These are phyloP conservation scores for Syzygium syzygioides DNA, from an alignment of 441 rosid species.

Conservation along the genomic window DNA sequence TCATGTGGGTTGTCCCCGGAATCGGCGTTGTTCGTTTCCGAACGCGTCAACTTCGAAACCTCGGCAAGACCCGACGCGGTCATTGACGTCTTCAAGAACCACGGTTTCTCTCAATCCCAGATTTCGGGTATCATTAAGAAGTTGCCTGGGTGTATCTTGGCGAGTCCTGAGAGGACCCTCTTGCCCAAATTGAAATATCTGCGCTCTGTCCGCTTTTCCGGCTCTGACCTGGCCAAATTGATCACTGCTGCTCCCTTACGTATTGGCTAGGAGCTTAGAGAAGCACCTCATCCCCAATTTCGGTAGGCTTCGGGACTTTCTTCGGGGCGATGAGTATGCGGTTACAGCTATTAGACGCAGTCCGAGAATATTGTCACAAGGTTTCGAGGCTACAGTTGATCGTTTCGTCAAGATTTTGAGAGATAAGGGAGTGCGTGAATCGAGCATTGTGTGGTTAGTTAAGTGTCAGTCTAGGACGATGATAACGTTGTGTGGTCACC, in stretches of 20 bases:
- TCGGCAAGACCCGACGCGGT: neutral
- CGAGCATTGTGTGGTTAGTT: neutral
- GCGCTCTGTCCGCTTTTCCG: neutral
- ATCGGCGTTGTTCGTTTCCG: neutral
- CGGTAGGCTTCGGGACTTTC: neutral
- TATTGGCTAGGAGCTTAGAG: conserved; percentile 5
- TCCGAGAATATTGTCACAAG: neutral
- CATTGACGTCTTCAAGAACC: neutral
- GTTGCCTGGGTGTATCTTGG: neutral
- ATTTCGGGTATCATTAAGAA: neutral
- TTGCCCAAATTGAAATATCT: conserved; percentile 6
- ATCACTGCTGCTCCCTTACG: neutral
- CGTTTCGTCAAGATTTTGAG: neutral
- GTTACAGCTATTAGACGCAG: neutral
- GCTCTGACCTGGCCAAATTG: neutral
- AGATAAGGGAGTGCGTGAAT: neutral
- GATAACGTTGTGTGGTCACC: neutral
- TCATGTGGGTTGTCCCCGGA: conserved; percentile 5
- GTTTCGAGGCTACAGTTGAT: neutral
- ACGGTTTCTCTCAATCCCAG: conserved; percentile 1
- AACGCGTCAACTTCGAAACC: neutral
- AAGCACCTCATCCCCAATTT: conserved; percentile 6
- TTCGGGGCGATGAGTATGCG: neutral
- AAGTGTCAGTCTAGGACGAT: neutral
- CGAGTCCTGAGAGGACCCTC: neutral